Percentiles rank a stretch among this genome's conserved stretches.
phyloP scores from a whole-genome alignment of 2,329 filamentous ascomycete genomes.

The Sporothrix humicola region DNA sequence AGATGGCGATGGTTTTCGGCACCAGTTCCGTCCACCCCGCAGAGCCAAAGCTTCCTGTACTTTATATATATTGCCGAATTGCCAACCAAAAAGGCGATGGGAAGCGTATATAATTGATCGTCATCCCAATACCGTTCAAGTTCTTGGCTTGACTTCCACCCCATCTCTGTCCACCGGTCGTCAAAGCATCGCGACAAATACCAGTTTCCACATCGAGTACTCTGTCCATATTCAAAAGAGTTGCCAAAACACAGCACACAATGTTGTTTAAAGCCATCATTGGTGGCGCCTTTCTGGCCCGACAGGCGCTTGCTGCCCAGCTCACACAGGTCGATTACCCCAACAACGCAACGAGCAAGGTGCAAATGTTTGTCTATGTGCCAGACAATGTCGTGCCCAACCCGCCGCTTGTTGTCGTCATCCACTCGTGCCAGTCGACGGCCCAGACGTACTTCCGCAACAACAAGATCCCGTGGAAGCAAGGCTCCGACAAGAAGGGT shows the following conservation, averaged over 20 bases:
- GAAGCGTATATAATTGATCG: background rate
- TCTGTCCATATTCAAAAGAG: background rate
- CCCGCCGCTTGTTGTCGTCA: conserved; percentile 47
- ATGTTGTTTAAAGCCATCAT: conserved; percentile 40
- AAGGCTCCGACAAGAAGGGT: conserved; percentile 46
- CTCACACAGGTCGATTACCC: conserved; percentile 47
- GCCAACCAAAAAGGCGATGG: background rate
- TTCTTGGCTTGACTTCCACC: background rate
- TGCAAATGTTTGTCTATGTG: conserved; percentile 48
- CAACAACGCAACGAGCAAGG: conserved; percentile 47
- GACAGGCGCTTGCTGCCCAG: conserved; percentile 41
- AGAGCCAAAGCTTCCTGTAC: background rate
- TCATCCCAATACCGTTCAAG: background rate
- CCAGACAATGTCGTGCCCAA: conserved; percentile 47
- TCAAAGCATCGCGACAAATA: too few species aligned
- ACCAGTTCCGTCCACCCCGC: background rate
- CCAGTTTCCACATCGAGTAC: too few species aligned
- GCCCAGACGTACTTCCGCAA: conserved; percentile 48
- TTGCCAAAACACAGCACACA: background rate
- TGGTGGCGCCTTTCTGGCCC: conserved; percentile 34
- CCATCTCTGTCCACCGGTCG: too few species aligned
- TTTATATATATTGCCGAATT: background rate
- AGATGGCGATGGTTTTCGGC: background rate
- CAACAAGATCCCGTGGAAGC: conserved; percentile 46
- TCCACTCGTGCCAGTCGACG: conserved; percentile 49